Percentiles rank a stretch among this genome's conserved stretches.
Conservation (phyloP, 1,284 basidiomycete genomes). For the Cutaneotrichosporon sp. region DNA sequence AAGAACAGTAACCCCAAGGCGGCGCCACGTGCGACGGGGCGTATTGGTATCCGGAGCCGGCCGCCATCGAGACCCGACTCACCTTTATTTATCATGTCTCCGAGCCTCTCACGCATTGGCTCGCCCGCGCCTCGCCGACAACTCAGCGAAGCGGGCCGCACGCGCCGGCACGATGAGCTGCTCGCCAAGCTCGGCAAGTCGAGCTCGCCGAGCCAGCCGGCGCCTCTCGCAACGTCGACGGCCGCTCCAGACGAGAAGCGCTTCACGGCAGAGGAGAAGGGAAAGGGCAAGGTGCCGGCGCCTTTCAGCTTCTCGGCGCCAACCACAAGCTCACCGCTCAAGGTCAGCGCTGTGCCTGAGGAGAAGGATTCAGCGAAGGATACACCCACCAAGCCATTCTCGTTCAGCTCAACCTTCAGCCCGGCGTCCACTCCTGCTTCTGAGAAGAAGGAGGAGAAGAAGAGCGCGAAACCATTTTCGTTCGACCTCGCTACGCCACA, state of each 20-base stretch:
- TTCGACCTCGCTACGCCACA: background rate
- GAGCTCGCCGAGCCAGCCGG: background rate
- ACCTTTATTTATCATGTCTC: conserved; percentile 16
- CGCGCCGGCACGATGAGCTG: conserved; percentile 26
- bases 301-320: conserved; percentile 10
- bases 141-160: conserved; percentile 18
- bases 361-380: background rate
- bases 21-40: conserved; percentile 1
- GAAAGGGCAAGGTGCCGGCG: background rate
- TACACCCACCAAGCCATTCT: conserved; percentile 9
- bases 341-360: background rate
- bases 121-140: conserved; percentile 20
- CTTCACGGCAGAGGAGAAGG: conserved; percentile 5
- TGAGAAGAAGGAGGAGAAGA: conserved; percentile 1
- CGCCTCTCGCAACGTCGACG: conserved; percentile 3
- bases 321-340: background rate
- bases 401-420: conserved; percentile 7
- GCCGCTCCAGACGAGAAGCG: background rate
- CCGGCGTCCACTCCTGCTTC: background rate
- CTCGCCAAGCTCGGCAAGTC: conserved; percentile 19
- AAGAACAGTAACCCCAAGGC: background rate
- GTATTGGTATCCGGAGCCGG: conserved; percentile 9
- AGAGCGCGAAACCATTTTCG: conserved; percentile 7
- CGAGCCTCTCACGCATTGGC: conserved; percentile 11
- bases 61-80: conserved; percentile 15